Evolutionary conservation across 2,329 filamentous ascomycete genomes (phyloP).

Genomic region (Orbilia brochopaga): DNA sequence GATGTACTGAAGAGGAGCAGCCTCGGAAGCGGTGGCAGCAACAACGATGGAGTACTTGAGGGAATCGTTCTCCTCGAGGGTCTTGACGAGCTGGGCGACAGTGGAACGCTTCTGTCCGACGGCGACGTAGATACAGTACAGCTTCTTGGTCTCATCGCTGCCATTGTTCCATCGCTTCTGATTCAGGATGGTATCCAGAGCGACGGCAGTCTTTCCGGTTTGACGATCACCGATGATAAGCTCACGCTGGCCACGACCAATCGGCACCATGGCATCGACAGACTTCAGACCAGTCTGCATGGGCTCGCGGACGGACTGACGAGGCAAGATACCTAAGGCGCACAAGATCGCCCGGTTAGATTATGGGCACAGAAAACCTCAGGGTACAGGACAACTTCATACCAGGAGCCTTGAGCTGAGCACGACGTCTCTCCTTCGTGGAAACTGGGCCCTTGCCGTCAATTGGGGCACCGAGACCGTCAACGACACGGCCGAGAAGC

Average conservation of each 20-base stretch:
- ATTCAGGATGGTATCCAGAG: slow-evolving; percentile 97
- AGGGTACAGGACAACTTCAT: slow-evolving; percentile 13
- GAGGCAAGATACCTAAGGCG: slow-evolving; percentile 75
- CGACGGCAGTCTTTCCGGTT: slow-evolving; percentile 99
- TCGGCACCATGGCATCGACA: slow-evolving; percentile 99
- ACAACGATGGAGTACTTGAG: slow-evolving; percentile 98
- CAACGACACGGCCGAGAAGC: slow-evolving; percentile 96
- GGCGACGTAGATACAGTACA: slow-evolving; percentile 99
- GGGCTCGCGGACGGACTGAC: slow-evolving; percentile 95
- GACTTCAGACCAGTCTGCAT: slow-evolving; percentile 99
- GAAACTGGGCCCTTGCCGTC: slow-evolving; percentile 98
- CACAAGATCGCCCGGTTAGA: slow-evolving; percentile 15
- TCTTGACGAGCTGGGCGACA: slow-evolving; percentile 99
- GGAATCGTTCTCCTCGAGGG: slow-evolving; percentile 98
- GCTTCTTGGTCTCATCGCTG: slow-evolving; percentile 93
- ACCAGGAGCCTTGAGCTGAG: slow-evolving; percentile 97
- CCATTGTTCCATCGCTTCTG: slow-evolving; percentile 96
- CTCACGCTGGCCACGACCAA: slow-evolving; percentile 99
- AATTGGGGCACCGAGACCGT: slow-evolving; percentile 98
- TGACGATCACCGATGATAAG: slow-evolving; percentile 99
- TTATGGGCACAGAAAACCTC: slow-evolving; percentile 8
- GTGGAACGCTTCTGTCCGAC: slow-evolving; percentile 99
- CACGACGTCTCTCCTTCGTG: slow-evolving; percentile 88
- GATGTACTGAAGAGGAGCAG: slow-evolving; percentile 90
- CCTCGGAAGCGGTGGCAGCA: slow-evolving; percentile 95